A percentile compares a stretch with the other conserved stretches of the same genome.
phyloP scores from a whole-genome alignment of 2,329 filamentous ascomycete genomes.

The Colletotrichum theobromicola region DNA sequence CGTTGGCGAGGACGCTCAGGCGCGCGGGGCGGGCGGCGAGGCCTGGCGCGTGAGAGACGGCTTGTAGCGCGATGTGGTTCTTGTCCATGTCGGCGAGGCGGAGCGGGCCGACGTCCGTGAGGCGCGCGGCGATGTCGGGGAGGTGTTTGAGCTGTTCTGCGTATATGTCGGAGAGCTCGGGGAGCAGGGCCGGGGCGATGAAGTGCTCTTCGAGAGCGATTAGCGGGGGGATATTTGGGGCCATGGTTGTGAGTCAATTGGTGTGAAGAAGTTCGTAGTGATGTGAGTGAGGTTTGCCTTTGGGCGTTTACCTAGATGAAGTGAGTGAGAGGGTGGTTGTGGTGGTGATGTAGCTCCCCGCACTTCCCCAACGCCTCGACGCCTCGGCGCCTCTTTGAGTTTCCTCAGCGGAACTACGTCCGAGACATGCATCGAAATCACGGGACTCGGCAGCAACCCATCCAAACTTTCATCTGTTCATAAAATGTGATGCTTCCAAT shows the following conservation, averaged over 20 bases:
- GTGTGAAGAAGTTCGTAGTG: neutral
- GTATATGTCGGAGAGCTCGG: constrained; percentile 17
- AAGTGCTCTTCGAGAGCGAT: constrained; percentile 50
- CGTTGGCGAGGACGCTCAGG: constrained; percentile 31
- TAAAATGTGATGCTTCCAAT: too few relatives aligned
- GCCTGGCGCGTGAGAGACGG: constrained; percentile 19
- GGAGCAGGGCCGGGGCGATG: constrained; percentile 26
- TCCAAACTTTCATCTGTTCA: neutral
- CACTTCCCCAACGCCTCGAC: neutral
- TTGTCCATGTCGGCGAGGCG: constrained; percentile 29
- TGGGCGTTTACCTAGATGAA: neutral
- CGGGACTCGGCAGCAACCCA: neutral
- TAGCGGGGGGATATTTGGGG: constrained; percentile 26
- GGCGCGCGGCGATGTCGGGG: constrained; percentile 25
- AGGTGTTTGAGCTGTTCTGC: constrained; percentile 25
- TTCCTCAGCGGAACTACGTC: neutral
- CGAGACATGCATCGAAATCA: neutral
- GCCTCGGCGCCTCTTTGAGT: neutral
- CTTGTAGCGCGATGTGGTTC: constrained; percentile 26
- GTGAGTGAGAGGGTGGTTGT: neutral
- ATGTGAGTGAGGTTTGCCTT: neutral
- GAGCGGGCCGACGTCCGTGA: constrained; percentile 24
- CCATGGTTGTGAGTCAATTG: neutral
- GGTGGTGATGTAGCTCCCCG: neutral
- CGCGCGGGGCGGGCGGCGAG: neutral